Evolutionary conservation across 2,329 filamentous ascomycete genomes (phyloP).

Genomic region (Mariannaea elegans): DNA sequence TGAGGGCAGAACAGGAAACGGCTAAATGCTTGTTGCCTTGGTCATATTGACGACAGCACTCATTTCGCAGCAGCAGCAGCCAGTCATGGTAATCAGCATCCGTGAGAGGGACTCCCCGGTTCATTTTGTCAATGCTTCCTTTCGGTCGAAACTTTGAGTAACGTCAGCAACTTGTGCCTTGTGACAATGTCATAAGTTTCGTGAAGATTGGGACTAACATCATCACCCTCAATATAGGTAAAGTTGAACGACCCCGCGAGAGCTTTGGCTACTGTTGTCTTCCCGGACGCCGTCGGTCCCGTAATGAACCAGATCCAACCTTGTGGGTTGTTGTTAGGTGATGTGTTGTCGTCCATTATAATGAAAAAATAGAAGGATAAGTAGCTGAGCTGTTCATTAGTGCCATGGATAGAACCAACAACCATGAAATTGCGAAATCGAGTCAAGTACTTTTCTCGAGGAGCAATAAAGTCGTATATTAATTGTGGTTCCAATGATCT

Average conservation of each 20-base stretch:
- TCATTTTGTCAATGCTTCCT: background rate
- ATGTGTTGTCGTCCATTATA: background rate
- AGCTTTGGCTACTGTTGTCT: background rate
- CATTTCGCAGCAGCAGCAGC: background rate
- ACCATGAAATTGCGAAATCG: too few relatives aligned
- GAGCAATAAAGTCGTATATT: too few relatives aligned
- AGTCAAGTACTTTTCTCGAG: too few relatives aligned
- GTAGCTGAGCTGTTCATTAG: too few relatives aligned
- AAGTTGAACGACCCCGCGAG: background rate
- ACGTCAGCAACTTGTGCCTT: background rate
- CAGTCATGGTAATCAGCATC: background rate
- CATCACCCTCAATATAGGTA: conserved; percentile 3
- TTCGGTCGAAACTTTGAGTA: background rate
- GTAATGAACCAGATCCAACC: conserved; percentile 8
- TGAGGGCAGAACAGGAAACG: background rate
- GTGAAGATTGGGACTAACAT: background rate
- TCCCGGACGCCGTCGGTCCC: conserved; percentile 4
- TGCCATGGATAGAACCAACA: too few relatives aligned
- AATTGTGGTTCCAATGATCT: too few relatives aligned
- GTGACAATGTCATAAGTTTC: background rate
- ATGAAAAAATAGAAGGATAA: too few relatives aligned
- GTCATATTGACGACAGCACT: background rate
- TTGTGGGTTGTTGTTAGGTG: background rate
- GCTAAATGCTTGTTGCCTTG: background rate
- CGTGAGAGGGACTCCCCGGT: background rate